Conservation (phyloP, 2,329 filamentous ascomycete species). For the Ambrosiella xylebori region DNA sequence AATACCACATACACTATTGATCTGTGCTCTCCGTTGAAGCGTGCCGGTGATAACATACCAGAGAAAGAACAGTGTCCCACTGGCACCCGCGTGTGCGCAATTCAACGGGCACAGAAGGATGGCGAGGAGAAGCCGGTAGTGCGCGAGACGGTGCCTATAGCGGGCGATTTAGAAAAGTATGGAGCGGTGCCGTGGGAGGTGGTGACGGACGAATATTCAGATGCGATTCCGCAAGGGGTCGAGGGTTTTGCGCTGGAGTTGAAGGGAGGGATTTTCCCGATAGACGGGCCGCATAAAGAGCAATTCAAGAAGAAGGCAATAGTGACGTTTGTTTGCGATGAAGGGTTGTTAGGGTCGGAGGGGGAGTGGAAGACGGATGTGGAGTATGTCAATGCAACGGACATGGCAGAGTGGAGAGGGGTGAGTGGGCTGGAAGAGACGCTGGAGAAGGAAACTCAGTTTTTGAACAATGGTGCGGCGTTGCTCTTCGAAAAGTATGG, state of each 20-base stretch:
- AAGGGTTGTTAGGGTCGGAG: slow-evolving; percentile 54
- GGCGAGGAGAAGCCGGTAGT: slow-evolving; percentile 31
- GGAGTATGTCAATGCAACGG: slow-evolving; percentile 25
- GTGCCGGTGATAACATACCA: slow-evolving; percentile 33
- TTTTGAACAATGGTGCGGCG: slow-evolving; percentile 40
- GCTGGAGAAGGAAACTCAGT: slow-evolving; percentile 29
- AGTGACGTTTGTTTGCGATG: slow-evolving; percentile 73
- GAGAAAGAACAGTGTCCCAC: slow-evolving; percentile 47
- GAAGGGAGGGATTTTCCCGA: slow-evolving; percentile 36
- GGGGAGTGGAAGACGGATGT: slow-evolving; percentile 43
- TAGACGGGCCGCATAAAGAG: slow-evolving; percentile 32
- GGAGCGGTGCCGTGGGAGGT: slow-evolving; percentile 46
- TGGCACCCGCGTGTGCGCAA: slow-evolving; percentile 61
- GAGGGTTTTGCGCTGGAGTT: slow-evolving; percentile 59
- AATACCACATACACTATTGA: slow-evolving; percentile 76
- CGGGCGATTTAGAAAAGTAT: slow-evolving; percentile 46
- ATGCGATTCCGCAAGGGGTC: slow-evolving; percentile 26
- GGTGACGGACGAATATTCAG: slow-evolving; percentile 46
- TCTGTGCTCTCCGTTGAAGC: slow-evolving; percentile 51
- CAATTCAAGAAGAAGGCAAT: slow-evolving; percentile 53
- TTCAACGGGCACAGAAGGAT: slow-evolving; percentile 39
- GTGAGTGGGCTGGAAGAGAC: slow-evolving; percentile 20
- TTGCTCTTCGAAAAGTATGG: slow-evolving; percentile 64
- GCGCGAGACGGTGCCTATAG: slow-evolving; percentile 50
- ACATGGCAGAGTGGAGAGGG: not conserved